Conservation (phyloP, 305 asterid genomes). For the Solanum hybrid region DNA sequence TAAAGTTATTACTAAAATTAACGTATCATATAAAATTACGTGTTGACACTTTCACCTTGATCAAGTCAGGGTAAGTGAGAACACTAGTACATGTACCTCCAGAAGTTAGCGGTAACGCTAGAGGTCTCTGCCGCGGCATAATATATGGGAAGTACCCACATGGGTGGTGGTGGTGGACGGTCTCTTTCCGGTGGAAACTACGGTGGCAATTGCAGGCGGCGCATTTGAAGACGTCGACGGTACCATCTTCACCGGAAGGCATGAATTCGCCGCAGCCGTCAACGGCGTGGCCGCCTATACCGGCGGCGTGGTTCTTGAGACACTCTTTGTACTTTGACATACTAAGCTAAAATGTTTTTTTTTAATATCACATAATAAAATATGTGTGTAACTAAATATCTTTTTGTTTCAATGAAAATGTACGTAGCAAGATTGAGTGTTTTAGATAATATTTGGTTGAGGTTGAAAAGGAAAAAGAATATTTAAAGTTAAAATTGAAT, state of each 20-base stretch:
- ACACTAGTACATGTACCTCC: background rate
- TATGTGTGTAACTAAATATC: background rate
- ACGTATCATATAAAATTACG: too few relatives aligned
- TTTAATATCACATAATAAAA: too few relatives aligned
- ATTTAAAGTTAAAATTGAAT: background rate
- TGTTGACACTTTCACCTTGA: too few relatives aligned
- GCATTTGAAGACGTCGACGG: background rate
- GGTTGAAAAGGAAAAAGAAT: background rate
- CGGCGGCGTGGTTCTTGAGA: background rate
- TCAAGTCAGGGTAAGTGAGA: background rate
- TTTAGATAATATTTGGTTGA: background rate
- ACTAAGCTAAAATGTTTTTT: background rate
- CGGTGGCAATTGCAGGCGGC: background rate
- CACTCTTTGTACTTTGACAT: background rate
- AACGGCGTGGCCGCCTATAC: background rate
- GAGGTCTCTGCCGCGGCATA: background rate
- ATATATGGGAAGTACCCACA: background rate
- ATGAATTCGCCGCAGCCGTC: background rate
- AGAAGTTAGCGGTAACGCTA: background rate
- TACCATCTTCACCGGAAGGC: background rate
- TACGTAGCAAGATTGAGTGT: background rate
- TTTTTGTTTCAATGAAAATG: too few relatives aligned
- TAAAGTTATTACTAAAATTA: too few relatives aligned
- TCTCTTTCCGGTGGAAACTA: background rate
- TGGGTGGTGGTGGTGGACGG: background rate